Conservation (phyloP, 2,329 filamentous ascomycete genomes). For the Boeremia exigua region DNA sequence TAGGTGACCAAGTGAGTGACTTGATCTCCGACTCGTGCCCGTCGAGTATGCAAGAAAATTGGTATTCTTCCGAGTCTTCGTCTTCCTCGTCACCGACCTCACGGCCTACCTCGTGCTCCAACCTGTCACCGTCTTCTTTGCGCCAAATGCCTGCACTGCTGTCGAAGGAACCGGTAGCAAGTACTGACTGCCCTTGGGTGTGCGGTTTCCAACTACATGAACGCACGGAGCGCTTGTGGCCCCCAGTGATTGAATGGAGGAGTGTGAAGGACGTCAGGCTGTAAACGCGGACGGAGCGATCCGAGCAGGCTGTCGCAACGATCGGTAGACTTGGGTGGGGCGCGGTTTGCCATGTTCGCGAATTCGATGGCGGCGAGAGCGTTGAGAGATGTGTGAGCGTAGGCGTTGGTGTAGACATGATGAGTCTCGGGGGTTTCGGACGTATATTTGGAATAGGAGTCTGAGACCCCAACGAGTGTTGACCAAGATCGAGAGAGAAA, state of each 20-base stretch:
- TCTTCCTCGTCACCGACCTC: constrained; percentile 54
- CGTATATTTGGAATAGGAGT: background rate
- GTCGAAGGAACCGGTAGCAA: constrained; percentile 94
- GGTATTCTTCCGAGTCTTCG: constrained; percentile 81
- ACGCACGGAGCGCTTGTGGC: constrained; percentile 90
- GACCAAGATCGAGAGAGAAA: background rate
- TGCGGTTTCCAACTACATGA: constrained; percentile 86
- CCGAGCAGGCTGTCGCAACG: constrained; percentile 84
- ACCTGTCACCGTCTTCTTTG: constrained; percentile 70
- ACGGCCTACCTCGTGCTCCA: constrained; percentile 37
- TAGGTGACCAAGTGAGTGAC: constrained; percentile 74
- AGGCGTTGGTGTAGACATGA: constrained; percentile 22
- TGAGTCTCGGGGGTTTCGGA: constrained; percentile 18
- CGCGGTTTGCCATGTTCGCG: constrained; percentile 82
- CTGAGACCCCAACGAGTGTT: background rate
- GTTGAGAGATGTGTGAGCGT: constrained; percentile 56
- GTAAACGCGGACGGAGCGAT: constrained; percentile 88
- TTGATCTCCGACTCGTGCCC: constrained; percentile 96
- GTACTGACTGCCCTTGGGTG: constrained; percentile 65
- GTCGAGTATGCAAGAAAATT: constrained; percentile 88
- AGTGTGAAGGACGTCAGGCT: constrained; percentile 81
- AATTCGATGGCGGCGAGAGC: constrained; percentile 58
- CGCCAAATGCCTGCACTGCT: constrained; percentile 76
- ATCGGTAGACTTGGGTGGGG: constrained; percentile 88
- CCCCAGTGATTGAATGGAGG: constrained; percentile 80